Evolutionary conservation across 108 stramenopile species (phyloP), one percentile per base, ranked within the genome.

Genomic region (Craspedostauros australis): DNA sequence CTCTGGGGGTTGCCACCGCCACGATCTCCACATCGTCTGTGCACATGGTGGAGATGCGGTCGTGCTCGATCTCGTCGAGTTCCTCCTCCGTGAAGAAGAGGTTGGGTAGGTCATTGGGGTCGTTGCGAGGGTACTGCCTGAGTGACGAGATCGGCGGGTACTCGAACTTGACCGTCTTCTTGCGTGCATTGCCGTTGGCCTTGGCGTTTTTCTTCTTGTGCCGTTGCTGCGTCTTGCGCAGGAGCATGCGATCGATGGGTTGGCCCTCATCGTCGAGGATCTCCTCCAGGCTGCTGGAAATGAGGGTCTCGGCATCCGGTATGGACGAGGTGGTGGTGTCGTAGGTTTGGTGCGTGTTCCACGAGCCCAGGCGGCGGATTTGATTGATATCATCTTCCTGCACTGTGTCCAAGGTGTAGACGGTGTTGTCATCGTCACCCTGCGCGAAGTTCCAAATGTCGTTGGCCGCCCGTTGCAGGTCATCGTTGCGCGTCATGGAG

Each of bases 11-110:
- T 39, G 15, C n/a, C 14, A 86, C 79, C 22, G 79, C 80, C 0
- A 91, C 68, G 37, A 86, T 77, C 63, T 91, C 88, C 16, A 91
- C 57, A 54, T 91, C 84, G 58, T 91, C 88, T 20, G 75, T 72
- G 34, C 60, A 63, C 51, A 65, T 70, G 11, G 76, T 82, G 23
- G 65, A 71, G n/a, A 59, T 66, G 39, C 88, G 70, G 66, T 91
- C 88, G 19, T 76, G 77, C 57, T 91, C 84, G 26, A 82, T 72
- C 54, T 84, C 68, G 40, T 86, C 82, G 39, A 91, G 39, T 54
- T 91, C 88, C 30, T 83, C 69, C 46, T 86, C 80, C 9, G 76
- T 76, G 32, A 86, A 86, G 65, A 82, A 91, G 9, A 91, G 54
- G 26, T 73, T 60, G 2, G 79, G 57, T 7, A 82, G 62, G 32